These are phyloP conservation scores for Didymosphaeria variabile DNA, from an alignment of 2,329 filamentous ascomycete species.

Conservation along the genomic window DNA sequence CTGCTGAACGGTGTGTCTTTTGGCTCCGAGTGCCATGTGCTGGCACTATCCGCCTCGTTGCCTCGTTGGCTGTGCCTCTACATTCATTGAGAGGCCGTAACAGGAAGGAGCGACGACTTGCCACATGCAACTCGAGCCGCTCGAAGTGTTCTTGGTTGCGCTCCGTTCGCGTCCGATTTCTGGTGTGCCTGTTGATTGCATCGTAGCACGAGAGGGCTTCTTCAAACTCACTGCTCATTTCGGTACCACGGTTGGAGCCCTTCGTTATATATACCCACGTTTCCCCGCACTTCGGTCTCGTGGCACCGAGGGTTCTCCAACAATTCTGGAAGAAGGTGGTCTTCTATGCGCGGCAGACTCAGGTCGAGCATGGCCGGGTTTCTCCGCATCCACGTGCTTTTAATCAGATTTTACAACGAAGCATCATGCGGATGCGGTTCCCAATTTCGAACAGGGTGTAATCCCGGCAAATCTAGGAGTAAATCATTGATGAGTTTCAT, in stretches of 20 bases:
- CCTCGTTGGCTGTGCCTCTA: not conserved
- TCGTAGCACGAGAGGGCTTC: not conserved
- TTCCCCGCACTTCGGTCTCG: slow-evolving; percentile 10
- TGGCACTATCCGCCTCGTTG: not conserved
- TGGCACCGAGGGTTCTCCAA: slow-evolving; percentile 1
- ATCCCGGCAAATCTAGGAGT: not conserved
- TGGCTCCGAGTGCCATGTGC: not conserved
- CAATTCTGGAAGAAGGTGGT: not conserved
- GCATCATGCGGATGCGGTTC: not conserved
- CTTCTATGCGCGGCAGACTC: not conserved
- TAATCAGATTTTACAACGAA: not conserved
- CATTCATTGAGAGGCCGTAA: not conserved
- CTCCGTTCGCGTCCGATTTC: not conserved
- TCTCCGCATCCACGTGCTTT: not conserved
- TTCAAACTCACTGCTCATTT: not conserved
- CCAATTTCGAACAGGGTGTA: not conserved
- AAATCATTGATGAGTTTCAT: not conserved
- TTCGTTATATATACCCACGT: not conserved
- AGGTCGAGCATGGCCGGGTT: not conserved
- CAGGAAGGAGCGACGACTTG: not conserved
- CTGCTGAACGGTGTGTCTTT: not conserved
- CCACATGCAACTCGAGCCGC: too few species aligned
- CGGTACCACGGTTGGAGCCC: not conserved
- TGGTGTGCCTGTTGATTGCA: not conserved
- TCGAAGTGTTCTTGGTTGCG: not conserved